These are phyloP conservation scores for Beauveria brongniartii DNA, from an alignment of 2,329 filamentous ascomycete species.

Conservation along the genomic window DNA sequence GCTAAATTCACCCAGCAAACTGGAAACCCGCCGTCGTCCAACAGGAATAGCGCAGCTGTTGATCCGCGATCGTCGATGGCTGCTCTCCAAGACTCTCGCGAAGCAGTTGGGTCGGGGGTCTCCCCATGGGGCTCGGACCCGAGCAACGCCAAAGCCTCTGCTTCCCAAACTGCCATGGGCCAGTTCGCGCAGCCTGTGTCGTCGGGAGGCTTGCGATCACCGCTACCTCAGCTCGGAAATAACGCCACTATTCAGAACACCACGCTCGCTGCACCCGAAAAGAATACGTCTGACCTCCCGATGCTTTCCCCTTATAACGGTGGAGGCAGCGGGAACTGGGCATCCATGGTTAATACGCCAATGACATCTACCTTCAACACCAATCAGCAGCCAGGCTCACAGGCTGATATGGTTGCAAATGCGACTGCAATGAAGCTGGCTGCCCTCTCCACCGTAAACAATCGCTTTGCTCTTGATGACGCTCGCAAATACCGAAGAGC, in stretches of 20 bases:
- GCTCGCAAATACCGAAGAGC: conserved; percentile 92
- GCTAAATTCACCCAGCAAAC: conserved; percentile 95
- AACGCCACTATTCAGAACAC: conserved; percentile 74
- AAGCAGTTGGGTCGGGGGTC: conserved; percentile 26
- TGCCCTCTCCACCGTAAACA: conserved; percentile 94
- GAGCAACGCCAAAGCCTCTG: conserved; percentile 62
- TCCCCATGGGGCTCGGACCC: conserved; percentile 68
- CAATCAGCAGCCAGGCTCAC: conserved; percentile 25
- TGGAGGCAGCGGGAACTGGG: conserved; percentile 84
- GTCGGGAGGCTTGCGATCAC: conserved; percentile 68
- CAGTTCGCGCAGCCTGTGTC: conserved; percentile 83
- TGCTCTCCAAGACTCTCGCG: conserved; percentile 34
- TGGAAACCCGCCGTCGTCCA: conserved; percentile 80
- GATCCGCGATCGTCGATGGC: conserved; percentile 71
- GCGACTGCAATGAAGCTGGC: conserved; percentile 98
- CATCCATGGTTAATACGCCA: conserved; percentile 95
- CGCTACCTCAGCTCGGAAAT: conserved; percentile 60
- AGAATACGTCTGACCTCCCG: conserved; percentile 62
- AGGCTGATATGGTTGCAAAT: conserved; percentile 97
- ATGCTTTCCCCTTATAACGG: conserved; percentile 72
- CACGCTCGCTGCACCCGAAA: conserved; percentile 64
- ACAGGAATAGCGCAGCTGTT: conserved; percentile 79
- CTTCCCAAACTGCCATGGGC: conserved; percentile 78
- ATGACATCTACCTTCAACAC: conserved; percentile 81
- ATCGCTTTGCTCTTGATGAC: conserved; percentile 92